Evolutionary conservation across 1,139 yeast species (phyloP).

Genomic region (Zygoascus meyerae): DNA sequence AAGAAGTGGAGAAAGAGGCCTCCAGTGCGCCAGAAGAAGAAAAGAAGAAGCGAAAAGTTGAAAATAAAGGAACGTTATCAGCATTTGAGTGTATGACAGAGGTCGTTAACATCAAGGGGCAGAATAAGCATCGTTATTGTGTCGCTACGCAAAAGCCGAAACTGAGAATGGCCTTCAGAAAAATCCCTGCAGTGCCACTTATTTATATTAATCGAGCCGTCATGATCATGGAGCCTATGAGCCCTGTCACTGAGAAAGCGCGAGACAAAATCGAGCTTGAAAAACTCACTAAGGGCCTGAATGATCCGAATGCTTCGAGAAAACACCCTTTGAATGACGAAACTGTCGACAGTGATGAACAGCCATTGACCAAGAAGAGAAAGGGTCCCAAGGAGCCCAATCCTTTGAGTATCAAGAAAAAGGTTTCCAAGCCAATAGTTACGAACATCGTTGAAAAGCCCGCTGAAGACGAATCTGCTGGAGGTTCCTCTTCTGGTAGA

Average conservation of each 20-base stretch:
- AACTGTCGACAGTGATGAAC: slow-evolving; percentile 24
- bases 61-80: slow-evolving; percentile 34
- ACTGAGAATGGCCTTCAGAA: slow-evolving; percentile 61
- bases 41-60: slow-evolving; percentile 10
- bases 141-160: slow-evolving; percentile 78
- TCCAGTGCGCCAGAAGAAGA: slow-evolving; percentile 11
- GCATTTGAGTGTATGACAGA: slow-evolving; percentile 74
- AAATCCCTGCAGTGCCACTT: slow-evolving; percentile 84
- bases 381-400: slow-evolving; percentile 77
- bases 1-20: slow-evolving; percentile 7
- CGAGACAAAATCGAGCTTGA: slow-evolving; percentile 52
- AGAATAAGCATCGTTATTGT: slow-evolving; percentile 82
- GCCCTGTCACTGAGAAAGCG: slow-evolving; percentile 58
- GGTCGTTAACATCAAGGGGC: slow-evolving; percentile 63
- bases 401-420: slow-evolving; percentile 72
- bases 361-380: slow-evolving; percentile 40
- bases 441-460: slow-evolving; percentile 8
- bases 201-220: slow-evolving; percentile 85
- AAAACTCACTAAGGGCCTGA: slow-evolving; percentile 73
- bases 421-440: slow-evolving; percentile 12
- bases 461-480: slow-evolving; percentile 8
- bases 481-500: not conserved
- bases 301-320: slow-evolving; percentile 45
- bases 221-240: slow-evolving; percentile 92
- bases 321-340: slow-evolving; percentile 30